Evolutionary conservation across 2,329 filamentous ascomycete genomes (phyloP).

Genomic region (Penicillium occitanis): DNA sequence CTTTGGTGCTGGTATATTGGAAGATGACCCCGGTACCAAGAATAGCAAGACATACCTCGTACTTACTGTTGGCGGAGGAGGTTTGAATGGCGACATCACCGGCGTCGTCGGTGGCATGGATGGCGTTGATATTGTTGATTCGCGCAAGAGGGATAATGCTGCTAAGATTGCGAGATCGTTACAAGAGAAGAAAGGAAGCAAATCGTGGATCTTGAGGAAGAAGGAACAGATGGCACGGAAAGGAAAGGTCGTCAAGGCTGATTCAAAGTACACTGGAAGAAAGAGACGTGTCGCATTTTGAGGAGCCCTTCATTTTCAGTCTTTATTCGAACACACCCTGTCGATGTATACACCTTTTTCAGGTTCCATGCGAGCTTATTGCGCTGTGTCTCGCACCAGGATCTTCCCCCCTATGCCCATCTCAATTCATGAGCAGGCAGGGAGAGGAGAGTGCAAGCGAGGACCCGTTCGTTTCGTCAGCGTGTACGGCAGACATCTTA

Average conservation of each 20-base stretch:
- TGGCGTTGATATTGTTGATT: slow-evolving; percentile 77
- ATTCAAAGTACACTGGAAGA: slow-evolving; percentile 89
- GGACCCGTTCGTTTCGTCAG: background rate
- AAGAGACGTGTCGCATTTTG: slow-evolving; percentile 80
- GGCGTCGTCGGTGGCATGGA: slow-evolving; percentile 88
- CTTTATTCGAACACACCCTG: no score
- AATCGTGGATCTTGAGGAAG: slow-evolving; percentile 56
- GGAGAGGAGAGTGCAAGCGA: background rate
- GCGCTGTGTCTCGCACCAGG: background rate
- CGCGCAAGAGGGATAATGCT: slow-evolving; percentile 53
- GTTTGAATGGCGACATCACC: slow-evolving; percentile 71
- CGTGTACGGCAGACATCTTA: background rate
- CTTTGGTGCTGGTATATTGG: slow-evolving; percentile 89
- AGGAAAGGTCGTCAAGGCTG: slow-evolving; percentile 89
- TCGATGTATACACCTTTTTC: background rate
- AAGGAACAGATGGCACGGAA: slow-evolving; percentile 93
- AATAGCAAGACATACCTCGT: slow-evolving; percentile 96
- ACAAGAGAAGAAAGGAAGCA: slow-evolving; percentile 48
- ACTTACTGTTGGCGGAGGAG: slow-evolving; percentile 78
- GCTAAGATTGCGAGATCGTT: slow-evolving; percentile 49
- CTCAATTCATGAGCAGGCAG: background rate
- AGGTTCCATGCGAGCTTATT: background rate
- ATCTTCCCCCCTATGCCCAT: background rate
- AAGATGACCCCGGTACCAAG: slow-evolving; percentile 96
- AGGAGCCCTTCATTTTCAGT: slow-evolving; percentile 20